These are phyloP conservation scores for Lasiodiplodia gonubiensis DNA, from an alignment of 2,329 filamentous ascomycete genomes.

Conservation along the genomic window DNA sequence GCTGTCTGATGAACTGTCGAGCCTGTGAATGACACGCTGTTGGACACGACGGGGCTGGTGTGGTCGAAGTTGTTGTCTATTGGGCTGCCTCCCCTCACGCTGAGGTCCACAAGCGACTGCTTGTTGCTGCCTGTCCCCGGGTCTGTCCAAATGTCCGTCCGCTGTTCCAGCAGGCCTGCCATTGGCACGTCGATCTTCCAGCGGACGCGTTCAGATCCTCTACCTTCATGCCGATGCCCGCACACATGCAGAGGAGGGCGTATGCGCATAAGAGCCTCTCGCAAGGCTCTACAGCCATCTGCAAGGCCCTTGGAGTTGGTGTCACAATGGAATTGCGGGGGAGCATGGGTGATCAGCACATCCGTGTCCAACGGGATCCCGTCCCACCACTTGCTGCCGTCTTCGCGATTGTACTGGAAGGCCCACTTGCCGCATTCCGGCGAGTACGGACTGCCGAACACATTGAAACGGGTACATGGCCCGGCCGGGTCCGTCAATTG, in stretches of 20 bases:
- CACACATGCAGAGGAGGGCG: constrained; percentile 70
- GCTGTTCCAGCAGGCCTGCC: constrained; percentile 53
- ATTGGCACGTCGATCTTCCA: constrained; percentile 57
- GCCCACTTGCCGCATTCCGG: constrained; percentile 66
- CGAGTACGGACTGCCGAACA: constrained; percentile 75
- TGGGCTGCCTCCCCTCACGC: constrained; percentile 47
- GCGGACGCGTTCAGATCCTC: constrained; percentile 66
- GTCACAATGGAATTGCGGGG: constrained; percentile 66
- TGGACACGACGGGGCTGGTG: constrained; percentile 13
- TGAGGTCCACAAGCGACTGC: constrained; percentile 68
- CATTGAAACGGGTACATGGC: constrained; percentile 65
- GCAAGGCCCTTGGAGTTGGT: constrained; percentile 36
- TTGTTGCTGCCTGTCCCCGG: constrained; percentile 64
- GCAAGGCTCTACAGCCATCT: constrained; percentile 66
- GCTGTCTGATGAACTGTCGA: constrained; percentile 21
- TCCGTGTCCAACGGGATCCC: constrained; percentile 66
- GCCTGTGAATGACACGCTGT: constrained; percentile 16
- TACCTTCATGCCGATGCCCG: constrained; percentile 73
- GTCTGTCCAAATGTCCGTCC: constrained; percentile 62
- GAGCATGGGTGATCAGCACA: constrained; percentile 74
- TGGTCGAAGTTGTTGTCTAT: constrained; percentile 38
- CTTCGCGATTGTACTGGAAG: constrained; percentile 63
- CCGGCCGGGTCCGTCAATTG: constrained; percentile 60
- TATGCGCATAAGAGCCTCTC: constrained; percentile 63
- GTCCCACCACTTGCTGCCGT: constrained; percentile 61